Evolutionary conservation across 2,329 filamentous ascomycete species (phyloP), one percentile per base, ranked within the genome.

Genomic region (Geosmithia morbida): DNA sequence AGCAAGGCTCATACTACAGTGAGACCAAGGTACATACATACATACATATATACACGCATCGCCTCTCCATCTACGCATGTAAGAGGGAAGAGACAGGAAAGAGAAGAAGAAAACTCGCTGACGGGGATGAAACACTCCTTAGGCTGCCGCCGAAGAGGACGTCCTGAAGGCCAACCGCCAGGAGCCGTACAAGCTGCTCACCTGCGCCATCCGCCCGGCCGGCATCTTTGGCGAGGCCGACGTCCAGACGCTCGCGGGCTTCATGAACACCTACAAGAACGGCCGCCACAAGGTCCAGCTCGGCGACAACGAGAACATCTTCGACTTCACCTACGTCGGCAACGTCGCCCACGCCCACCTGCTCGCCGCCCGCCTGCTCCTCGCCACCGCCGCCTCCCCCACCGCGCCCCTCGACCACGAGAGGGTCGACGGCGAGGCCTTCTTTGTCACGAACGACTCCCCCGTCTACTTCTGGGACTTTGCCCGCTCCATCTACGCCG

Each of bases 391-490:
- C 1, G 65, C 71, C 49, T 67, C 74, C n/a, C 52, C 62, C 33
- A 64, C 69, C 47, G 70, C 72, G 0, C 80, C 80, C n/a, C 72
- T 86, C 39, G 79, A 85, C 64, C 67, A 79, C 64, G 83, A 87
- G 67, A 74, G 74, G 50, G 79, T 89, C 45, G 85, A 89, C 60
- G 92, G 90, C 50, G 82, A 96, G 62, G 81, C 81, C 46, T 90
- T 97, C 69, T 81, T 95, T 66, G 78, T 97, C 58, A 92, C 87
- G 49, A 97, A 97, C 63, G 86, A 88, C 64, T 72, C 79, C 55
- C 90, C 90, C 5, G 72, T 94, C 18, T 90, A 90, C 62, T 94
- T 95, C 65, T 94, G 92, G 80, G 87, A 94, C 64, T 85, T 94
- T 60, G 79, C 85, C 50, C 75, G 86, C 41, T 79, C 81, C 40